phyloP scores from a whole-genome alignment of 306 rosid species.

The Mimosa bimucronata region DNA sequence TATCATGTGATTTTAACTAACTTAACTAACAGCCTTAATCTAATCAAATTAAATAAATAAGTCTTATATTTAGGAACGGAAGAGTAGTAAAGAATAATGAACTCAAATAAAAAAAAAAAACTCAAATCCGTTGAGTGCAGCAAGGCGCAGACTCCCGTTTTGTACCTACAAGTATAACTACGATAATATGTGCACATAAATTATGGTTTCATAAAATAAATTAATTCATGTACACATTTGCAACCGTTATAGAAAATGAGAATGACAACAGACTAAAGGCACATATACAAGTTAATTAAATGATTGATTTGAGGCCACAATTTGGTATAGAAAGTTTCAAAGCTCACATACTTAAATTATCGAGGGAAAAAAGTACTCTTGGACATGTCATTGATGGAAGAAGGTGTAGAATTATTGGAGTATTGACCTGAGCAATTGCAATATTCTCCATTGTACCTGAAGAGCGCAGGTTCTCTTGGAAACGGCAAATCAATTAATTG shows the following conservation, averaged over 20 bases:
- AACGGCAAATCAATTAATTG: slow-evolving; percentile 27
- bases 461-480: slow-evolving; percentile 37
- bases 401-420: slow-evolving; percentile 8
- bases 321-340: background rate
- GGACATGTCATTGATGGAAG: slow-evolving; percentile 37
- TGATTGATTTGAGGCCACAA: background rate
- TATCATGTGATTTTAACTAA: too few species aligned
- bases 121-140: background rate
- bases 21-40: too few species aligned
- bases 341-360: background rate
- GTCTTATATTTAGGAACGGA: too few species aligned
- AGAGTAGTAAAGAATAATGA: background rate
- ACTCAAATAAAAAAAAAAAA: background rate
- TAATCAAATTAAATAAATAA: too few species aligned
- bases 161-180: background rate
- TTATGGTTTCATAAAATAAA: background rate
- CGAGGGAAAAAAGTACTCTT: slow-evolving; percentile 30
- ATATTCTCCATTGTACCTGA: background rate
- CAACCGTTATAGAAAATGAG: background rate
- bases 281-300: background rate
- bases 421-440: slow-evolving; percentile 9
- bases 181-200: background rate
- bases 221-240: background rate
- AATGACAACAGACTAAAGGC: background rate
- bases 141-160: background rate